Percentiles rank a stretch among this genome's conserved stretches.
These are phyloP conservation scores for Aspergillus kassunensis DNA, from an alignment of 495 filamentous ascomycete genomes.

Conservation along the genomic window DNA sequence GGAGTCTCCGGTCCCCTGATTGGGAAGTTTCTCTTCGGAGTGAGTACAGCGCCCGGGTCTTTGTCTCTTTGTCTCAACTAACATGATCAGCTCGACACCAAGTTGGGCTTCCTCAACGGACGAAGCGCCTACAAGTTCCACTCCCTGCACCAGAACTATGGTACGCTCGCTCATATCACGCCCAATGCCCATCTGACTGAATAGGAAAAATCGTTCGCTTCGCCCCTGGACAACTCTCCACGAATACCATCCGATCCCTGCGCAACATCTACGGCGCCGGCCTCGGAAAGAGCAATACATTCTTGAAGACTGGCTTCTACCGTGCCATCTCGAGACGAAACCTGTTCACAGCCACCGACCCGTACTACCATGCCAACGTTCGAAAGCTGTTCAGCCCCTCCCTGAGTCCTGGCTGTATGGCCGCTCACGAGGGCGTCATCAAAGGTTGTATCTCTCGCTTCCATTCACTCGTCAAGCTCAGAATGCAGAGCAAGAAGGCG, in stretches of 20 bases:
- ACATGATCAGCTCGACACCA: slow-evolving; percentile 16
- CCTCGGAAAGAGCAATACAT: slow-evolving; percentile 17
- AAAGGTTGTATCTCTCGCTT: slow-evolving; percentile 17
- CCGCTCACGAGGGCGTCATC: slow-evolving; percentile 20
- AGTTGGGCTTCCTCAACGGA: slow-evolving; percentile 18
- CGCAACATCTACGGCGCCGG: slow-evolving; percentile 26
- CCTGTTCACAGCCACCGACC: slow-evolving; percentile 25
- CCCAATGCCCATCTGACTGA: neutral
- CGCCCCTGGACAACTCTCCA: slow-evolving; percentile 23
- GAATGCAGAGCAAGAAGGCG: slow-evolving; percentile 7
- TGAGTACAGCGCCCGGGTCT: slow-evolving; percentile 3
- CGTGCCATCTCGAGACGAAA: slow-evolving; percentile 23
- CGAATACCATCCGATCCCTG: slow-evolving; percentile 23
- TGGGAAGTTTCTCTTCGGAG: slow-evolving; percentile 17
- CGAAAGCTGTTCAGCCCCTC: slow-evolving; percentile 26
- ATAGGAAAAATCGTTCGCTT: slow-evolving; percentile 21
- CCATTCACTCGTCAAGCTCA: slow-evolving; percentile 15
- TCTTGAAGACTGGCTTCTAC: slow-evolving; percentile 26
- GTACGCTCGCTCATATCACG: neutral
- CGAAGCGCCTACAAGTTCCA: slow-evolving; percentile 22
- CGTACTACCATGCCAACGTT: slow-evolving; percentile 21
- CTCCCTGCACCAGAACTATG: slow-evolving; percentile 19
- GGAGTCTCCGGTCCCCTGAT: slow-evolving; percentile 14
- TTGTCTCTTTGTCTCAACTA: neutral
- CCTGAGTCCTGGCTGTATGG: slow-evolving; percentile 19